Evolutionary conservation across 345 rosid species (phyloP), one percentile per base, ranked within the genome.

Genomic region (Citrus inodora): DNA sequence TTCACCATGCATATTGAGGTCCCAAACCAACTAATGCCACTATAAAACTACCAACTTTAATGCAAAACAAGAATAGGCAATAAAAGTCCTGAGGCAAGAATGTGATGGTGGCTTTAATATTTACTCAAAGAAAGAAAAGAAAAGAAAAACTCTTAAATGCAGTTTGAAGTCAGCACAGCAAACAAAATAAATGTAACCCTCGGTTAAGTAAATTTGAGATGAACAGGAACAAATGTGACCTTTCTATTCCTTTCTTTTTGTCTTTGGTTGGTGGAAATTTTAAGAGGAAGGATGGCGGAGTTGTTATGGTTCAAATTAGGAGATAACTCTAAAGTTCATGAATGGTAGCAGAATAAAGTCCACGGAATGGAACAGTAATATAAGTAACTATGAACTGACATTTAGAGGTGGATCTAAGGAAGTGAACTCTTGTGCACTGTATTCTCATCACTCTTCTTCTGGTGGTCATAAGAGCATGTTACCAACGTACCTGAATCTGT

Each of bases 401-500:
- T 66, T 16, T 73, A 46, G n/a, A 66, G 32, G 32, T 33, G 21
- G 7, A 73, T 63, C 27, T 19, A 48, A n/a, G 33, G 42, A 62
- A 59, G 9, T 32, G 32, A 67, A 32, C 22, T 32, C 14, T 7
- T 33, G 69, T 35, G 27, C 48, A 66, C 46, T 8, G 37, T 73
- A 17, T 70, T 70, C 25, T 42, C 16, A 46, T 25, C 35, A 51
- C 11, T 37, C 9, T 53, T 53, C 14, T 21, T 56, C 11, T 60
- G 24, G 42, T 4, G 28, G 7, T 27, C 58, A 11, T 64, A 19
- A 53, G 58, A 58, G 40, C 40, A 59, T 22, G 42, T 17, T 11
- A 67, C 60, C 21, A 63, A 60, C 76, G 40, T 83, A 95, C 98
- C 97, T 95, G 99, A 85, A 93, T 92, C 65, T 82, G 87, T 11